These are phyloP conservation scores for Kodamaea laetipori DNA, from an alignment of 805 yeast genomes.

Conservation along the genomic window DNA sequence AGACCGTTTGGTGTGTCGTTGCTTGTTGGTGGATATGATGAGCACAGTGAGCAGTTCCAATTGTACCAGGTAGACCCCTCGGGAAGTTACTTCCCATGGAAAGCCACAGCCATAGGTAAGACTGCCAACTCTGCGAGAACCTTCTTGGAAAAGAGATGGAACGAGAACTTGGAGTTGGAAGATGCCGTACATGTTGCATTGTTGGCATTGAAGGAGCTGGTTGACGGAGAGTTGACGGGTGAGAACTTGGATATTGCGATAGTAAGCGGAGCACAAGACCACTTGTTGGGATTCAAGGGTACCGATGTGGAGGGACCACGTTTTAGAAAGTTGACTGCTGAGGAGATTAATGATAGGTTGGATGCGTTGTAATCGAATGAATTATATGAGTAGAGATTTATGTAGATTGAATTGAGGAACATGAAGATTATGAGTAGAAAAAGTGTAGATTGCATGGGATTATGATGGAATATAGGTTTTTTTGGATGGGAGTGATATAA, in stretches of 20 bases:
- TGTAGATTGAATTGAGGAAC: too few species aligned
- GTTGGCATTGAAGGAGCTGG: conserved; percentile 90
- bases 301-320: conserved; percentile 86
- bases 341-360: conserved; percentile 94
- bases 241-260: conserved; percentile 92
- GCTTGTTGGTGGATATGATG: conserved; percentile 92
- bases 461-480: too few species aligned
- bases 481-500: too few species aligned
- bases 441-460: too few species aligned
- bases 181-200: conserved; percentile 97
- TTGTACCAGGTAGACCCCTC: conserved; percentile 97
- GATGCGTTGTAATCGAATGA: conserved; percentile 84
- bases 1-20: conserved; percentile 98
- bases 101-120: conserved; percentile 98
- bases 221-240: conserved; percentile 97
- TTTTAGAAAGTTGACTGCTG: conserved; percentile 77
- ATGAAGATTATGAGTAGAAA: too few species aligned
- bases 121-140: conserved; percentile 97
- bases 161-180: conserved; percentile 93
- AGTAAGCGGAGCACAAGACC: conserved; percentile 80
- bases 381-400: too few species aligned
- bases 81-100: conserved; percentile 98
- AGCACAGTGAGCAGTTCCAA: conserved; percentile 64
- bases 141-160: conserved; percentile 97
- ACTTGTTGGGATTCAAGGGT: conserved; percentile 82